Base-by-base conservation (phyloP, 1,139 yeast species). In the Sugiyamaella japonica region DNA sequence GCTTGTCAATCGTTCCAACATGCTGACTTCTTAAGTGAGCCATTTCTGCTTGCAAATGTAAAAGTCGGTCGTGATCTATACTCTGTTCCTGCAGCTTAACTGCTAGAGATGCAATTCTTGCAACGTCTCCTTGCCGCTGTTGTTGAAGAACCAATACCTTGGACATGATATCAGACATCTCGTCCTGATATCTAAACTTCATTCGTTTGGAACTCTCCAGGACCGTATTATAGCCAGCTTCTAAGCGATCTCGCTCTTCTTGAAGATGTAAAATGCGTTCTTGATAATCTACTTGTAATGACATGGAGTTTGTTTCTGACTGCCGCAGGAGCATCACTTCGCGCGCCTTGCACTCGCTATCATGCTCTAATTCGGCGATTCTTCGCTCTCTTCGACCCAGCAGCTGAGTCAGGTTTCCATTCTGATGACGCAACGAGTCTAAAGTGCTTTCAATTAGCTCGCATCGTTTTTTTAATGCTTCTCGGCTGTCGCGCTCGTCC, bases 341-440 rank as follows among this genome's bases (percentile, higher is more conserved):
- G n/a, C 47, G 45, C 25, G 56, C 57, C 20, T 43, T 50, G n/a
- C 48, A 46, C n/a, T 34, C 47, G 9, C 53, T 23, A 9, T 50
- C 48, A 17, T 42, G 52, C 42, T 67, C 70, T 23, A 64, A 48
- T 41, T 63, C 66, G 13, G 53, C 44, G n/a, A 63, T 60, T 31
- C 63, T 57, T n/a, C 68, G 61, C 48, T 67, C 70, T 45, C 66
- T 63, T 13, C 69, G 60, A 10, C 53, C 59, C 38, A 67, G 52
- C 48, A 66, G 53, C 12, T 63, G 55, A 50, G 60, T 64, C 36
- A 66, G 60, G 50, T 61, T 64, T 10, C 61, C 65, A 37, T 61
- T 62, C 53, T 67, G 70, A 41, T 66, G 69, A 51, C 60, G 58
- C 23, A 66, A 58, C n/a, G 63, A 62, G 38, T 61, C 65, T 32